These are phyloP conservation scores for Penicillium sp. DNA, from an alignment of 2,329 filamentous ascomycete genomes.

Conservation along the genomic window DNA sequence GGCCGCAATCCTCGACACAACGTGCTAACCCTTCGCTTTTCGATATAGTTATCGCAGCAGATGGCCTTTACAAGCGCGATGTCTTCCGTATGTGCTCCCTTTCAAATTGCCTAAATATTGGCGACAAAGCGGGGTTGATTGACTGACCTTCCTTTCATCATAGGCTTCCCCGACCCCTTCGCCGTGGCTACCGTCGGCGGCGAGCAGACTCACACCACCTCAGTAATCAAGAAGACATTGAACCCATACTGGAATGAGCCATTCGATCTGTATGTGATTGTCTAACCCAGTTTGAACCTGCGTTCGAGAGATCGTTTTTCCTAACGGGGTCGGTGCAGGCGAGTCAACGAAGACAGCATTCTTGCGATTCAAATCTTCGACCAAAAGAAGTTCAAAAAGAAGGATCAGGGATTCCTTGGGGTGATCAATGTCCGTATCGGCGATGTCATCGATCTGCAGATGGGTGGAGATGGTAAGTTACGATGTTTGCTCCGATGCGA, in stretches of 20 bases:
- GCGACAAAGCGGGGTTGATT: conserved; percentile 13
- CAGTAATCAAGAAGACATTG: conserved; percentile 93
- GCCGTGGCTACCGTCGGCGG: conserved; percentile 95
- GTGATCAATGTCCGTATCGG: conserved; percentile 97
- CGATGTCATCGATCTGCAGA: conserved; percentile 86
- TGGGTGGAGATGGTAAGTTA: conserved; percentile 82
- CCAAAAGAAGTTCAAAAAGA: conserved; percentile 99
- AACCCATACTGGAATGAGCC: conserved; percentile 99
- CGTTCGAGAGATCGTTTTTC: neutral
- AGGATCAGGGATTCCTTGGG: conserved; percentile 97
- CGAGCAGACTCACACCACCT: conserved; percentile 97
- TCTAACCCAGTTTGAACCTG: neutral
- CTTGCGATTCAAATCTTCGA: conserved; percentile 98
- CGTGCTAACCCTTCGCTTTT: conserved; percentile 28
- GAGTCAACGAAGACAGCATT: conserved; percentile 92
- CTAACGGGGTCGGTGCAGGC: conserved; percentile 55
- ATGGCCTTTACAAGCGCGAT: conserved; percentile 98
- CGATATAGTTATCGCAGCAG: conserved; percentile 85
- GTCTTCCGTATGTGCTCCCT: conserved; percentile 78
- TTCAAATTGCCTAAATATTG: conserved; percentile 6
- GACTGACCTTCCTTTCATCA: conserved; percentile 16
- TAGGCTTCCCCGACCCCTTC: conserved; percentile 96
- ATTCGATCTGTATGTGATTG: conserved; percentile 82
- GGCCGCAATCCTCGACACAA: conserved; percentile 1
- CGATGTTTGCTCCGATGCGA: neutral